Evolutionary conservation across 164 flowering plant genomes (phyloP).

Genomic region (Nymphaea thermarum): DNA sequence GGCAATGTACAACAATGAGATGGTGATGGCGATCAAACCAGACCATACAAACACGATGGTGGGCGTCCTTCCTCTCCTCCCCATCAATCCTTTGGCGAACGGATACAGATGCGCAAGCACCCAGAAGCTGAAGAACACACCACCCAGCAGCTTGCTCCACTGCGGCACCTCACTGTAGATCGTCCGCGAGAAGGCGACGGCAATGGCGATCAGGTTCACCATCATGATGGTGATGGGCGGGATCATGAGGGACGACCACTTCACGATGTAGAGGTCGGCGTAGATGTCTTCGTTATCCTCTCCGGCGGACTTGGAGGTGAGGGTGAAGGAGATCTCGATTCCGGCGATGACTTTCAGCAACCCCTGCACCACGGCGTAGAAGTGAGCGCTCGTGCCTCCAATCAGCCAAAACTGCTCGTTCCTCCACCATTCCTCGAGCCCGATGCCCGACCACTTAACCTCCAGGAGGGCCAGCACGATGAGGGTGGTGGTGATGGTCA

Average conservation of each 20-base stretch:
- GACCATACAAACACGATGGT: slow-evolving; percentile 77
- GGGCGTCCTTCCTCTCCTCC: slow-evolving; percentile 59
- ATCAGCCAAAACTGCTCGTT: slow-evolving; percentile 85
- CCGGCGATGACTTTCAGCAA: slow-evolving; percentile 69
- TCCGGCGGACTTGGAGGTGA: slow-evolving; percentile 52
- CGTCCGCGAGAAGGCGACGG: slow-evolving; percentile 39
- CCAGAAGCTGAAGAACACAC: slow-evolving; percentile 76
- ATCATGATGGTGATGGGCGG: slow-evolving; percentile 54
- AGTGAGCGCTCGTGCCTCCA: slow-evolving; percentile 64
- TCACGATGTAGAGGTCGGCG: slow-evolving; percentile 55
- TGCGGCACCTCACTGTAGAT: slow-evolving; percentile 40
- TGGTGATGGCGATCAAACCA: slow-evolving; percentile 61
- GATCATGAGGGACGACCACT: slow-evolving; percentile 69
- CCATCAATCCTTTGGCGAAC: slow-evolving; percentile 80
- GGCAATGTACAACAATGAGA: slow-evolving; percentile 56
- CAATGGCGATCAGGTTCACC: slow-evolving; percentile 51
- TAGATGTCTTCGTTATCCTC: slow-evolving; percentile 56
- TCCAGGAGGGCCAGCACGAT: slow-evolving; percentile 48
- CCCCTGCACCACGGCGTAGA: slow-evolving; percentile 66
- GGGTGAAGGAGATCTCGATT: slow-evolving; percentile 65
- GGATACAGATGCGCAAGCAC: slow-evolving; percentile 73
- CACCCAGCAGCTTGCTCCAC: slow-evolving; percentile 65
- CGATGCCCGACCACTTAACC: slow-evolving; percentile 68
- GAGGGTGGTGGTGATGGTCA: slow-evolving; percentile 38
- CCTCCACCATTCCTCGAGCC: slow-evolving; percentile 78